Evolutionary conservation across 495 filamentous ascomycete genomes (phyloP).

Genomic region (Neurospora sp.): DNA sequence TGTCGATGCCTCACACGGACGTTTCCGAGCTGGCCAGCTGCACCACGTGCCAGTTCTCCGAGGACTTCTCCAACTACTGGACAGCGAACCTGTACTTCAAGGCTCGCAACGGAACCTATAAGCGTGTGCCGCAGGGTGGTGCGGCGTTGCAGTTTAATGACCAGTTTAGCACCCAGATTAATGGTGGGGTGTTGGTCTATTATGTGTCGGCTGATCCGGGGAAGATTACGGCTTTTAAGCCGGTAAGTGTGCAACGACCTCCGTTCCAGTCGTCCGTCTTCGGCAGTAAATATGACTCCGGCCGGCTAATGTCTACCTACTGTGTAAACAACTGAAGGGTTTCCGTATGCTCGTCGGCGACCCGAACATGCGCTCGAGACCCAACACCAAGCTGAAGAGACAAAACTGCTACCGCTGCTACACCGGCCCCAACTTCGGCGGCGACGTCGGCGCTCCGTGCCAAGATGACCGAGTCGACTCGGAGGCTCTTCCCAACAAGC

Average conservation of each 20-base stretch:
- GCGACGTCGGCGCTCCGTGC: slow-evolving; percentile 35
- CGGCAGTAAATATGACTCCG: background rate
- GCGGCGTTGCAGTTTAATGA: slow-evolving; percentile 37
- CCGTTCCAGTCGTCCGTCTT: background rate
- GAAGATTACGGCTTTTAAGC: slow-evolving; percentile 44
- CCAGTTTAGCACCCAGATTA: slow-evolving; percentile 35
- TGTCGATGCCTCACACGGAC: slow-evolving; percentile 31
- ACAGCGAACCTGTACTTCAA: slow-evolving; percentile 40
- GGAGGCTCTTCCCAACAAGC: slow-evolving; percentile 29
- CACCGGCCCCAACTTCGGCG: slow-evolving; percentile 39
- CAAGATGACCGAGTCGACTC: slow-evolving; percentile 28
- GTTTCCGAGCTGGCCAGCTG: slow-evolving; percentile 26
- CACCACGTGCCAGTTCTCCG: slow-evolving; percentile 32
- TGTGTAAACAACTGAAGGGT: too few species aligned
- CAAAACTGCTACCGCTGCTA: slow-evolving; percentile 42
- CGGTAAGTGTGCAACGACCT: slow-evolving; percentile 17
- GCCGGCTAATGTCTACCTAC: background rate
- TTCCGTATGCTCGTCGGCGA: slow-evolving; percentile 45
- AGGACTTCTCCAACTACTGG: slow-evolving; percentile 42
- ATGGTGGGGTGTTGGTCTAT: slow-evolving; percentile 42
- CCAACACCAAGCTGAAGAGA: slow-evolving; percentile 27
- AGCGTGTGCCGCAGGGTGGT: slow-evolving; percentile 37
- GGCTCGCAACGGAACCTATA: slow-evolving; percentile 37
- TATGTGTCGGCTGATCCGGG: slow-evolving; percentile 43
- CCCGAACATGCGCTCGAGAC: slow-evolving; percentile 28